Percentiles rank a stretch among this genome's conserved stretches.
These are phyloP conservation scores for Actinomortierella wolfii DNA, from an alignment of 371 early-diverging fungal species.

Conservation along the genomic window DNA sequence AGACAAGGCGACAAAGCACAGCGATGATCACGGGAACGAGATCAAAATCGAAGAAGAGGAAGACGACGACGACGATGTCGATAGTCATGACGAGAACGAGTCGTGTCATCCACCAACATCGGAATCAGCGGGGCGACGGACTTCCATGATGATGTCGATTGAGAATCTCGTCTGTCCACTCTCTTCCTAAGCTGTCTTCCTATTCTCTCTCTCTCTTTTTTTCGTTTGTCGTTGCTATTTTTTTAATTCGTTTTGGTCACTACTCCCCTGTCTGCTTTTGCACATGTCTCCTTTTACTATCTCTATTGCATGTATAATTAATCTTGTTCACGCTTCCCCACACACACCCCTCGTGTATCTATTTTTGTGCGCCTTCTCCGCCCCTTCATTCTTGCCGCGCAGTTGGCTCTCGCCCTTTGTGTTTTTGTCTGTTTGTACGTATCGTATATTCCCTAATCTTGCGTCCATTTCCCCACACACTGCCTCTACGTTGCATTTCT, in stretches of 20 bases:
- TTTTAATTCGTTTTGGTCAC: background rate
- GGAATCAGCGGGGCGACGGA: constrained; percentile 4
- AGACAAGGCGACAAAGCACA: background rate
- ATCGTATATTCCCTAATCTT: no score
- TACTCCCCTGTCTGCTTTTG: background rate
- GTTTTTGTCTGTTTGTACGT: background rate
- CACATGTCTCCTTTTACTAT: background rate
- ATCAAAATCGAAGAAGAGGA: constrained; percentile 1
- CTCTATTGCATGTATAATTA: background rate
- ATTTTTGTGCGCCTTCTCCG: background rate
- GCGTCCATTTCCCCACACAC: no score
- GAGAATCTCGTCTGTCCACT: constrained; percentile 32
- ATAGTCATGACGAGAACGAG: constrained; percentile 4
- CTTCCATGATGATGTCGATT: constrained; percentile 31
- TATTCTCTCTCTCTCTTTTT: background rate
- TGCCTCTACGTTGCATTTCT: no score
- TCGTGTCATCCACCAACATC: background rate
- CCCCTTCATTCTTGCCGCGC: background rate
- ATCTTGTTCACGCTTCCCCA: background rate
- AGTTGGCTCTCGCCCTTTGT: background rate
- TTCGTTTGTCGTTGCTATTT: background rate
- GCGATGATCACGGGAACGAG: background rate
- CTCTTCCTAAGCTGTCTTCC: constrained; percentile 4
- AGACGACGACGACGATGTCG: constrained; percentile 3
- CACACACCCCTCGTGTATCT: background rate